These are phyloP conservation scores for Exophiala sideris DNA, from an alignment of 2,329 filamentous ascomycete species.

Conservation along the genomic window DNA sequence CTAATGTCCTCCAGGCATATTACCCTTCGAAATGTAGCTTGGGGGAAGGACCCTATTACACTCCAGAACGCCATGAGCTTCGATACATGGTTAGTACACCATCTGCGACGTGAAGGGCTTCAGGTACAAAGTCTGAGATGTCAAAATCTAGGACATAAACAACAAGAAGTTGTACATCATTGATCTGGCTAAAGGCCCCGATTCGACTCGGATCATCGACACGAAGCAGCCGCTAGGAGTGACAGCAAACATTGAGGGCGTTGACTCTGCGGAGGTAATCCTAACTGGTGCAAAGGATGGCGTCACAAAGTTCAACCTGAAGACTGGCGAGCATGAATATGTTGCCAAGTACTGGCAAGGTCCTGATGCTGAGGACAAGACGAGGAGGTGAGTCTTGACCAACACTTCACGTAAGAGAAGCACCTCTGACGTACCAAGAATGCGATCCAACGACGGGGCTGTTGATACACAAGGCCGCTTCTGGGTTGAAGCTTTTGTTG, in stretches of 20 bases:
- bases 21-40: constrained; percentile 33
- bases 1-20: constrained; percentile 31
- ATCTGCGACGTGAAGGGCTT: not conserved
- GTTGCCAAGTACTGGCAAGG: constrained; percentile 56
- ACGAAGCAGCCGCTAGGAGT: constrained; percentile 61
- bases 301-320: constrained; percentile 70
- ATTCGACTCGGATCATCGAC: constrained; percentile 55
- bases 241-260: constrained; percentile 72
- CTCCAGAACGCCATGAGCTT: constrained; percentile 38
- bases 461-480: constrained; percentile 77
- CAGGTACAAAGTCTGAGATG: not conserved
- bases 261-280: constrained; percentile 61
- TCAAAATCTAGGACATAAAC: constrained; percentile 68
- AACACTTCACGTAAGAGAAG: constrained; percentile 4
- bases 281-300: constrained; percentile 78
- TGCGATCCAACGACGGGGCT: constrained; percentile 74
- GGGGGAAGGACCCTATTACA: constrained; percentile 42
- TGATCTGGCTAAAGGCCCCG: constrained; percentile 60
- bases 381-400: constrained; percentile 38
- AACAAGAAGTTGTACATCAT: constrained; percentile 70
- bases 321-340: constrained; percentile 54
- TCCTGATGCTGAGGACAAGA: constrained; percentile 46
- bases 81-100: constrained; percentile 36
- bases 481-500: constrained; percentile 85
- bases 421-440: constrained; percentile 32